A percentile compares a stretch with the other conserved stretches of the same genome.
Conservation (phyloP, 306 rosid genomes). For the Quercus suber region DNA sequence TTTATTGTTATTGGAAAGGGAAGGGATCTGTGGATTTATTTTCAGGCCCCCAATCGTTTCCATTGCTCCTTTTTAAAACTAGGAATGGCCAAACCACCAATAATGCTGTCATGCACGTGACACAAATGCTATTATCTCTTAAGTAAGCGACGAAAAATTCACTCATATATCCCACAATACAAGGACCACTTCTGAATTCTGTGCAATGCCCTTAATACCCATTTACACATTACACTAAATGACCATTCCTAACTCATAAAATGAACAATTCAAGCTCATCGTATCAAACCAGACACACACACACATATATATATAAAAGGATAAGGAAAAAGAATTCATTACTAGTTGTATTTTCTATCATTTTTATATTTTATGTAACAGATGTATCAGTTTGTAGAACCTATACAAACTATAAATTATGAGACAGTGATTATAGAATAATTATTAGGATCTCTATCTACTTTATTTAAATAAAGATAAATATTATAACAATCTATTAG, state of each 20-base stretch:
- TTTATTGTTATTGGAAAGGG: slow-evolving; percentile 64
- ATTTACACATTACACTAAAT: not conserved
- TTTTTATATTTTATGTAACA: no score
- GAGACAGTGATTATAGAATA: no score
- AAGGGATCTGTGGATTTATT: slow-evolving; percentile 39
- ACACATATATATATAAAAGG: no score
- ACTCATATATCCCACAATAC: not conserved
- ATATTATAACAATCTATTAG: no score
- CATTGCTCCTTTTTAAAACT: slow-evolving; percentile 19
- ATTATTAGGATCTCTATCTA: no score
- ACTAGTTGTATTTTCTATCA: no score
- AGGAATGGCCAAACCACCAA: slow-evolving; percentile 57
- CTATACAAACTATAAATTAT: no score
- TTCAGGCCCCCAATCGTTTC: not conserved
- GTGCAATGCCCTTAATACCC: not conserved
- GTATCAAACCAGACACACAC: not conserved
- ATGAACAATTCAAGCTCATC: not conserved
- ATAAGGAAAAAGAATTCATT: no score
- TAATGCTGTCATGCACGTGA: slow-evolving; percentile 72
- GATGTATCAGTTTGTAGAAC: no score
- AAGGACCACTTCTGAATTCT: not conserved
- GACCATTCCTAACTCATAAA: not conserved
- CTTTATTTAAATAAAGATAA: no score
- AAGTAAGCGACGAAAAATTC: not conserved
- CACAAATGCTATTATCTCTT: slow-evolving; percentile 29